Conservation (phyloP, 2,329 filamentous ascomycete genomes). For the Cytospora piceae region DNA sequence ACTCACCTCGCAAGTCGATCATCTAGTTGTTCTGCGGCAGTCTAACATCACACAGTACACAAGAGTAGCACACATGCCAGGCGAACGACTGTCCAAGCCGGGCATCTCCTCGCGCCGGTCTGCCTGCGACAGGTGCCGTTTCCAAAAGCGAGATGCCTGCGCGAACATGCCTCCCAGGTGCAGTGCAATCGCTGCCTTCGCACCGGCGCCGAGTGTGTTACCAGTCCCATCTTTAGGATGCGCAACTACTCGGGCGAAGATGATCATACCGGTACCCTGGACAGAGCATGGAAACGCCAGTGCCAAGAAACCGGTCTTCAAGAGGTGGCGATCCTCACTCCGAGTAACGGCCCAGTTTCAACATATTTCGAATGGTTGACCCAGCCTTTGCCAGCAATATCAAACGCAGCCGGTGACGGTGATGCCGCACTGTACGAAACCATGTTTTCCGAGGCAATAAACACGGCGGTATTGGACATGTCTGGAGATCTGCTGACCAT, state of each 20-base stretch:
- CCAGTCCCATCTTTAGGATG: neutral
- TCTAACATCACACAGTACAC: neutral
- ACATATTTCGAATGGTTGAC: neutral
- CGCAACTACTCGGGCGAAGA: neutral
- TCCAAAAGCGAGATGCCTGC: constrained; percentile 3
- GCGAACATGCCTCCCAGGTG: neutral
- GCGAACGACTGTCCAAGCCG: neutral
- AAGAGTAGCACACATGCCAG: neutral
- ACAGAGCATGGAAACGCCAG: neutral
- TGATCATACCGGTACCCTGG: too few relatives aligned
- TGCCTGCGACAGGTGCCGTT: constrained; percentile 7
- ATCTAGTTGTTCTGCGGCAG: too few relatives aligned
- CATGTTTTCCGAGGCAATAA: neutral
- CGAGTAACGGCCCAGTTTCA: neutral
- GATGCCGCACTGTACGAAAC: neutral
- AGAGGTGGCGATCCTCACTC: neutral
- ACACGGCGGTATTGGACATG: neutral
- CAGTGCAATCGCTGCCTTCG: neutral
- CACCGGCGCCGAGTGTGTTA: neutral
- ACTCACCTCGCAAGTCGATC: too few relatives aligned
- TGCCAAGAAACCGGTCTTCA: too few relatives aligned
- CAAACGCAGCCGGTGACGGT: neutral
- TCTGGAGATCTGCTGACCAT: neutral
- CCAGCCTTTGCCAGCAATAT: neutral
- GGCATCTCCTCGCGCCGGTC: constrained; percentile 8